Base-by-base conservation (phyloP, 2,329 filamentous ascomycete species). In the Diaporthe sp. region DNA sequence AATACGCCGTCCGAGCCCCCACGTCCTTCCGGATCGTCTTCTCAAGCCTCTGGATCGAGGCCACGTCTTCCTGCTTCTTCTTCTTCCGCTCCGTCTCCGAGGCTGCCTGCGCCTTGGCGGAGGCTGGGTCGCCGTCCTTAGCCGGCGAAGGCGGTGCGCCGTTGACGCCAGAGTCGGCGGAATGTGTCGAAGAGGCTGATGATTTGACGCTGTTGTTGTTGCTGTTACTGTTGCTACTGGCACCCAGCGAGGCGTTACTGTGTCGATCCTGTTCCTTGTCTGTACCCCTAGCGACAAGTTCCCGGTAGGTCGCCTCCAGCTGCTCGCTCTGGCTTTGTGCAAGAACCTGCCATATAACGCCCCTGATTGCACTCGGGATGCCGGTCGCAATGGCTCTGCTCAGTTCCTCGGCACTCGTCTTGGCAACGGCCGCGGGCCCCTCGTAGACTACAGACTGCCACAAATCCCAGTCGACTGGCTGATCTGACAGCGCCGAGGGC, bases 331-430 rank as follows among this genome's bases (percentile, higher is more conserved):
- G 97, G 85, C 96, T 98, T 81, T 98, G 95, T 4, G 97, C 95
- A 76, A 99, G 86, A 10, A 98, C 96, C 84, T 99, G 97, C 97
- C 97, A 99, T 68, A 99, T 96, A 3, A 99, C 97, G n/a, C 97
- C 97, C 74, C 97, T 92, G 76, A 99, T 98, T 4, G 96, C 96
- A 78, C 93, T 95, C 1, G 97, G 97, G 74, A 99, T 99, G 42
- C 97, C 97, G 52, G 93, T 94, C 67, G 96, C 94, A 79, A 99
- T 98, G 30, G 97, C 96, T 77, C 90, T 91, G 81, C 96, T 98
- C 74, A 99, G 86, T 82, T 98, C 96, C 79, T 97, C 95, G 0
- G 96, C 89, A 80, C 95, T 98, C 5, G 95, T 95, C 75, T 95
- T 92, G 15, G 95, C 94, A 67, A 98, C 94, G 13, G 95, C 96